These are phyloP conservation scores for Penicillium vulpinum DNA, from an alignment of 2,329 filamentous ascomycete species.

Conservation along the genomic window DNA sequence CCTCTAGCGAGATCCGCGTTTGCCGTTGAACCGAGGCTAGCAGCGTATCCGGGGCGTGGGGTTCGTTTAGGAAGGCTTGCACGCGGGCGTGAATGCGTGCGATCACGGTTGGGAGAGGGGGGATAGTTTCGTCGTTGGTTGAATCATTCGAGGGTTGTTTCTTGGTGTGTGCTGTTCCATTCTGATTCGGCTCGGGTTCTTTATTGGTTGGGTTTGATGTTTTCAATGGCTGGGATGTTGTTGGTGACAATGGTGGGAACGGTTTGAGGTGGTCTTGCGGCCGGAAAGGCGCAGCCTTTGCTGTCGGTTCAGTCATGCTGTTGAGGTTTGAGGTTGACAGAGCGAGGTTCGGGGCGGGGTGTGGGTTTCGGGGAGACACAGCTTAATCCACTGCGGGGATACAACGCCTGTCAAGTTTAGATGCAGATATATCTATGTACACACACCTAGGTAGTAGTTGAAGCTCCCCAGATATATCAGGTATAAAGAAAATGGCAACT, in stretches of 20 bases:
- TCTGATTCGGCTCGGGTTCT: neutral
- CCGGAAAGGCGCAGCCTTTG: neutral
- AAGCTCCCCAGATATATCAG: neutral
- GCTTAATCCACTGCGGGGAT: conserved; percentile 9
- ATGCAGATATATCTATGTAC: neutral
- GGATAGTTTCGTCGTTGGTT: conserved; percentile 1
- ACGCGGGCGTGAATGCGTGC: conserved; percentile 62
- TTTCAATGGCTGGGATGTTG: neutral
- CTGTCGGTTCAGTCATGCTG: conserved; percentile 1
- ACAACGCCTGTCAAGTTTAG: neutral
- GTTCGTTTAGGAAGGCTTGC: conserved; percentile 63
- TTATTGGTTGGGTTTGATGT: neutral
- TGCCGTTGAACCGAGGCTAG: conserved; percentile 70
- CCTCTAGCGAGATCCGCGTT: conserved; percentile 68
- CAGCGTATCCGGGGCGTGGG: conserved; percentile 55
- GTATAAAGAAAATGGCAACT: neutral
- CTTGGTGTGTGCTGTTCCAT: conserved; percentile 6
- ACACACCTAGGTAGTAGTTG: neutral
- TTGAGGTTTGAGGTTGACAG: neutral
- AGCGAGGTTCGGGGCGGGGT: conserved; percentile 3
- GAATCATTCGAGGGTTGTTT: conserved; percentile 1
- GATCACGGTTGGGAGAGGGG: conserved; percentile 60
- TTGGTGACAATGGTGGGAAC: conserved; percentile 1
- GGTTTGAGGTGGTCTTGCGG: conserved; percentile 7
- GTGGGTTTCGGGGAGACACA: conserved; percentile 3